phyloP scores from a whole-genome alignment of 306 rosid genomes.

The Medicago truncatula region MtrunA17r5.0-ANR NC_053045.1:3032001-3032500 shows the following conservation, averaged over 20 bases:
- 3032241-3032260: constrained; percentile 10
- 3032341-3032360: constrained; percentile 66
- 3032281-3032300: constrained; percentile 41
- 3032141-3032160: background rate
- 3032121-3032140: background rate
- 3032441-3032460: background rate
- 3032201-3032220: background rate
- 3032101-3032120: background rate
- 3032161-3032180: background rate
- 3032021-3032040: background rate
- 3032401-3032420: constrained; percentile 43
- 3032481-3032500: constrained; percentile 23
- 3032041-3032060: background rate
- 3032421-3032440: background rate
- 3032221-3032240: background rate
- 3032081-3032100: background rate
- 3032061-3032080: background rate
- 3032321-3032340: constrained; percentile 67
- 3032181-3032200: background rate
- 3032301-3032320: constrained; percentile 55
- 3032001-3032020: constrained; percentile 54
- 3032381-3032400: constrained; percentile 54
- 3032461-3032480: background rate
- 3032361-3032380: constrained; percentile 57
- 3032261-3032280: constrained; percentile 33